Conservation (phyloP, 2,329 filamentous ascomycete genomes). For the Colletotrichum destructivum region DNA sequence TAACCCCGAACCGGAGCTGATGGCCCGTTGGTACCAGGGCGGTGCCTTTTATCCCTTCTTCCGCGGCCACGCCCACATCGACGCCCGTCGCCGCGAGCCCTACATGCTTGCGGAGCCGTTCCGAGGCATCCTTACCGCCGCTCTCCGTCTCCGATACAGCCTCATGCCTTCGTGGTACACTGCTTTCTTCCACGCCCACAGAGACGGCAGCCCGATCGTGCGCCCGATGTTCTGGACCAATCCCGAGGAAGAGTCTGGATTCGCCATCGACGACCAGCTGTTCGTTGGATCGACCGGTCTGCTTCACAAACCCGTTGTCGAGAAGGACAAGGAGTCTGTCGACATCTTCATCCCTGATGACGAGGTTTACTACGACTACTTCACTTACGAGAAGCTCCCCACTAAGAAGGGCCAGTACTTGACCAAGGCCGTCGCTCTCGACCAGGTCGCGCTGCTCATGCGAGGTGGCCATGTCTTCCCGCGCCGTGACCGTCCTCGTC, state of each 20-base stretch:
- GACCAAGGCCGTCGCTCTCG: conserved; percentile 82
- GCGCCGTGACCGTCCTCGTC: conserved; percentile 88
- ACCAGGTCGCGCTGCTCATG: conserved; percentile 92
- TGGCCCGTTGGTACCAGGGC: conserved; percentile 96
- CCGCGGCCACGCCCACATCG: conserved; percentile 96
- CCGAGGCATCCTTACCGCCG: conserved; percentile 87
- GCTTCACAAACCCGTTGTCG: conserved; percentile 91
- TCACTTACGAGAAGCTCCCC: conserved; percentile 82
- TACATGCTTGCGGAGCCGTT: conserved; percentile 91
- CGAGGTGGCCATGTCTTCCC: conserved; percentile 93
- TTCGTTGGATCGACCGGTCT: conserved; percentile 92
- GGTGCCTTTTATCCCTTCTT: conserved; percentile 99
- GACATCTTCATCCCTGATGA: conserved; percentile 91
- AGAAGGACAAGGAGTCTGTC: conserved; percentile 79
- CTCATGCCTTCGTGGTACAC: conserved; percentile 97
- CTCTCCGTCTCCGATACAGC: conserved; percentile 89
- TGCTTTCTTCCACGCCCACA: conserved; percentile 90
- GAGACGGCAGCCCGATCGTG: conserved; percentile 88
- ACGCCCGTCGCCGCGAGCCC: conserved; percentile 93
- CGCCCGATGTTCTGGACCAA: conserved; percentile 95
- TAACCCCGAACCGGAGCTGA: conserved; percentile 92
- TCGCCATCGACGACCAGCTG: conserved; percentile 91
- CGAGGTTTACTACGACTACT: conserved; percentile 96
- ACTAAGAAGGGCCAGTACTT: conserved; percentile 79
- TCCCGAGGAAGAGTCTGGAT: conserved; percentile 88